Evolutionary conservation across 805 yeast species (phyloP).

Genomic region (Saccharomyces kudriavzevii): DNA sequence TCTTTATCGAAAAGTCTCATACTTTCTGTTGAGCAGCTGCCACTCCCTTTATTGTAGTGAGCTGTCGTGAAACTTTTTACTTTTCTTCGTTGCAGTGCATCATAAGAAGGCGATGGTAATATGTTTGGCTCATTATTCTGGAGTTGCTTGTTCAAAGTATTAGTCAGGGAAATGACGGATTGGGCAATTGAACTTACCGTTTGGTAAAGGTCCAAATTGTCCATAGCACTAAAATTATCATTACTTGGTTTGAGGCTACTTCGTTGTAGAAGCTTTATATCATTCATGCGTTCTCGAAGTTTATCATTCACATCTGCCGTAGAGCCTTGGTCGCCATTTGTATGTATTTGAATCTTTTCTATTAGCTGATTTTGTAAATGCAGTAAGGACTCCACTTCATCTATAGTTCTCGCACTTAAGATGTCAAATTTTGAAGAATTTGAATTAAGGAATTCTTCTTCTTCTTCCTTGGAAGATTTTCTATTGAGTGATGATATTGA

Average conservation of each 20-base stretch:
- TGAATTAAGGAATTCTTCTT: slow-evolving; percentile 8
- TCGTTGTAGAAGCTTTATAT: not conserved
- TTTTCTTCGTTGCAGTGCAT: slow-evolving; percentile 18
- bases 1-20: not conserved
- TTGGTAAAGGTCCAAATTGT: slow-evolving; percentile 29
- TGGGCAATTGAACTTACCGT: slow-evolving; percentile 30
- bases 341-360: slow-evolving; percentile 1
- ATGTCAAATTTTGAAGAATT: slow-evolving; percentile 44
- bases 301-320: not conserved
- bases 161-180: slow-evolving; percentile 29
- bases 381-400: slow-evolving; percentile 53
- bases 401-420: slow-evolving; percentile 61
- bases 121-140: slow-evolving; percentile 1
- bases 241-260: not conserved
- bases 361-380: slow-evolving; percentile 38
- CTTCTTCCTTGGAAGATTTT: slow-evolving; percentile 7
- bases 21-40: slow-evolving; percentile 4
- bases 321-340: not conserved
- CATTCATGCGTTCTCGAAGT: not conserved
- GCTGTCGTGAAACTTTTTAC: slow-evolving; percentile 20
- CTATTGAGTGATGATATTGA: slow-evolving; percentile 29
- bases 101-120: slow-evolving; percentile 18
- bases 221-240: slow-evolving; percentile 25
- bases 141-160: slow-evolving; percentile 17
- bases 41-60: slow-evolving; percentile 6